Conservation (phyloP, 2,329 filamentous ascomycete genomes). For the Claviceps maximensis region DNA sequence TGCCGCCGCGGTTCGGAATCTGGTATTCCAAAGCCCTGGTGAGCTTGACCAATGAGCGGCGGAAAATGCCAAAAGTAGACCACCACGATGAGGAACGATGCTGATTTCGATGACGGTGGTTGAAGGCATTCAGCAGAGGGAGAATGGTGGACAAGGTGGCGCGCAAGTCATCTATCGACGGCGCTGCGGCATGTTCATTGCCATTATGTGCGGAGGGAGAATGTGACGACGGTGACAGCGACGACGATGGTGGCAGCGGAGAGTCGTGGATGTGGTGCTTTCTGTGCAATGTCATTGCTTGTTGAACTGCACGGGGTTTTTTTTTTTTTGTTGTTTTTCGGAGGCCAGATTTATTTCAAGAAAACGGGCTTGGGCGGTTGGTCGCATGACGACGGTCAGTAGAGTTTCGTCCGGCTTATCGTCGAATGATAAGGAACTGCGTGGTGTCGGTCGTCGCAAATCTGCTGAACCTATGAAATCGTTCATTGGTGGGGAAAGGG, state of each 20-base stretch:
- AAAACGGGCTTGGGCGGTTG: no score
- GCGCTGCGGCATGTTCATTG: slow-evolving; percentile 1
- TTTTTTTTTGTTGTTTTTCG: not conserved
- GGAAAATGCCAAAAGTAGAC: slow-evolving; percentile 55
- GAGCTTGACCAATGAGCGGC: slow-evolving; percentile 50
- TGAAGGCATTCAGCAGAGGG: slow-evolving; percentile 55
- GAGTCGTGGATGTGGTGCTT: not conserved
- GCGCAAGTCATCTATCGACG: slow-evolving; percentile 9
- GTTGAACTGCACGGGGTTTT: not conserved
- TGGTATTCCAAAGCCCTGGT: slow-evolving; percentile 11
- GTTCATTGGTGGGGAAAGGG: no score
- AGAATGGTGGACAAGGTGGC: slow-evolving; percentile 25
- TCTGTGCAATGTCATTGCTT: not conserved
- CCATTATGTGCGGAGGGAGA: not conserved
- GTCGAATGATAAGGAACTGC: not conserved
- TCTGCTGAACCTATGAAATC: no score
- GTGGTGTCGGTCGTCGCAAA: not conserved
- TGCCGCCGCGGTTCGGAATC: no score
- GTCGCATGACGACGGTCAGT: not conserved
- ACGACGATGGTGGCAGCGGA: not conserved
- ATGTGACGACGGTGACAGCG: not conserved
- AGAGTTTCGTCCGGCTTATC: not conserved
- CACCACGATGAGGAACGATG: slow-evolving; percentile 76
- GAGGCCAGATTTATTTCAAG: no score
- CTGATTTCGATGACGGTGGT: slow-evolving; percentile 83